Evolutionary conservation across 2,329 filamentous ascomycete genomes (phyloP), one percentile per base, ranked within the genome.

Genomic region (Microsporum ferrugineum): DNA sequence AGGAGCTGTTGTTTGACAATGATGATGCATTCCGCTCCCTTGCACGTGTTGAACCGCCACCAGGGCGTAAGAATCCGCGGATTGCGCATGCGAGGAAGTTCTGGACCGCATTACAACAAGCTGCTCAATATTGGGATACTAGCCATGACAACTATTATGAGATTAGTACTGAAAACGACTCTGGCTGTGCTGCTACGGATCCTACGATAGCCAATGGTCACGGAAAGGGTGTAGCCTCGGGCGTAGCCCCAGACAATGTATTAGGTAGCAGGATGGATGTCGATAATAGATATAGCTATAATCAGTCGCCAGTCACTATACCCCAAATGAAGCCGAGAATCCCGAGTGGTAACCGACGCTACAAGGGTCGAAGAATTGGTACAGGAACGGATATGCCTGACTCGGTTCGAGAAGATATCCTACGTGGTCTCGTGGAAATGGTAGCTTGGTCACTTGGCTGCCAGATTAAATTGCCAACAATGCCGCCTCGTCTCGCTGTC

Each of bases 111-210:
- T 73, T 86, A 59, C 81, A 85, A 65, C 78, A 77, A 39, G 77
- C 86, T 77, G 76, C 81, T 14, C 80, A 82, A 64, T 86, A 84
- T 67, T 86, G 84, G 83, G 84, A 86, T 67, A 76, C 75, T 43
- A 83, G 79, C 62, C 68, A 80, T 56, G 84, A 86, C 65, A 71
- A 83, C 34, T 84, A 84, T 68, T 77, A 77, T 61, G 74, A 77
- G 59, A 70, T 72, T 14, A 69, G 73, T 31, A 67, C 69, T 8
- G 64, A 67, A 7, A 49, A 17, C 14, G 41, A 34, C 27, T 10
- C 12, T 2, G 34, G 27, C 8, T 12, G 43, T 29, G 47, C 36
- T 45, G 31, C 34, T 14, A 38, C 23, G 23, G 47, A 34, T 6
- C 55, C 55, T 2, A 63, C 66, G 36, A 38, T 58, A 6, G 43